A percentile compares a stretch with the other conserved stretches of the same genome.
These are phyloP conservation scores for Linum lewisii DNA, from an alignment of 345 rosid species.

Conservation along the genomic window DNA sequence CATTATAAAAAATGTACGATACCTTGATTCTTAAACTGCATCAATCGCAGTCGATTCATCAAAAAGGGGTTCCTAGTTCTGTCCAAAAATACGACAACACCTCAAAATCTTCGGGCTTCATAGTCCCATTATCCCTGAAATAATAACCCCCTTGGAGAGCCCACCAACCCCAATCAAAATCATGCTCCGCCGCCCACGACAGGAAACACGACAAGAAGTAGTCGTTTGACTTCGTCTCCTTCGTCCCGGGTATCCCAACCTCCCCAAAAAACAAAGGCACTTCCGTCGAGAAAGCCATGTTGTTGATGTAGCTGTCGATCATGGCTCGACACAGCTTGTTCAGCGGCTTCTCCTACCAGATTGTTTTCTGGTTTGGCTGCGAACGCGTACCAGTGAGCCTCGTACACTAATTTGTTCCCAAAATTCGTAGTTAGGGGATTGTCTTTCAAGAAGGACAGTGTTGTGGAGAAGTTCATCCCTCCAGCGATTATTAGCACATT, in stretches of 20 bases:
- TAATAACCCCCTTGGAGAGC: constrained; percentile 10
- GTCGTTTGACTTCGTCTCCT: background rate
- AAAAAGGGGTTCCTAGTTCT: background rate
- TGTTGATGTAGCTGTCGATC: constrained; percentile 3
- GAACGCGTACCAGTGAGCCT: constrained; percentile 11
- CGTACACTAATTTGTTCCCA: constrained; percentile 10
- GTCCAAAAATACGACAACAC: background rate
- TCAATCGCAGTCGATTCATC: background rate
- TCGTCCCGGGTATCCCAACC: constrained; percentile 4
- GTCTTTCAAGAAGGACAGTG: constrained; percentile 6
- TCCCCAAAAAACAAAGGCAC: constrained; percentile 10
- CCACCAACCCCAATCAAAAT: constrained; percentile 12
- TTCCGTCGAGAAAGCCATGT: background rate
- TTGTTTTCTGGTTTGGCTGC: background rate
- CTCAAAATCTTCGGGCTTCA: constrained; percentile 4
- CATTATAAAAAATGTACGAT: background rate
- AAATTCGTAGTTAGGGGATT: constrained; percentile 1
- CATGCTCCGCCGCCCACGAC: constrained; percentile 1
- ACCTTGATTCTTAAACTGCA: constrained; percentile 6
- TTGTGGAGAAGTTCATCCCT: background rate
- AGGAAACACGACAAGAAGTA: constrained; percentile 9
- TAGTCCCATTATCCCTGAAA: background rate
- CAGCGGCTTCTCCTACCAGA: background rate
- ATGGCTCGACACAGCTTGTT: constrained; percentile 8
- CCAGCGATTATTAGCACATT: constrained; percentile 1